Evolutionary conservation across 352 stramenopile genomes (phyloP), one percentile per base, ranked within the genome.

Genomic region (Phytophthora aleatoria): DNA sequence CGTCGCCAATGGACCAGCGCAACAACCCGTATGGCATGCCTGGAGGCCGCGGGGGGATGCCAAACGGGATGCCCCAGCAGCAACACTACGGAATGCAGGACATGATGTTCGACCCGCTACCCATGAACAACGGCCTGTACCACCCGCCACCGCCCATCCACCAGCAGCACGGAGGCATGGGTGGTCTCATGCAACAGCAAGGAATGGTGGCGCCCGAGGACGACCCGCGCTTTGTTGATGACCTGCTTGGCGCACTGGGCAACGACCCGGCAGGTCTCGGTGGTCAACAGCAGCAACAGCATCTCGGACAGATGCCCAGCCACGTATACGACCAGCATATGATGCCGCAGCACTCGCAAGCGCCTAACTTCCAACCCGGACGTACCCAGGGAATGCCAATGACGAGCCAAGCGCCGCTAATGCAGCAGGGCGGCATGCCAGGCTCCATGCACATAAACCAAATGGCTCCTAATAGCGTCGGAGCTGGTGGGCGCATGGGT

Each of bases 101-200:
- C 51, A 88, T 91, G 72, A 76, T 92, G 70, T 92, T 91, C 57
- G 81, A 90, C 69, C 76, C 79, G 48, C 78, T 90, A 66, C 71
- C 73, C 43, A 89, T 90, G 74, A 76, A 59, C 62, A 83, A 83
- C 69, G 71, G 73, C 51, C 71, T 88, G 74, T 83, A 81, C 66
- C 78, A 87, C 52, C 72, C 68, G n/a, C 55, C 58, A 2, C 68
- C 64, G 27, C 28, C 30, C 38, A 73, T 76, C 42, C 70, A 78
- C 30, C 59, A 74, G 63, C 78, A 87, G 42, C 76, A 81, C 69
- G 61, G 41, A 49, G 64, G 45, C 39, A 86, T 85, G 59, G 62
- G 39, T 3, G 35, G 66, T 7, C 68, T 84, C 50, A 76, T 82
- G 57, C 75, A 81, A 63, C 74, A 80, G 56, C 74, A 61, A 26